phyloP scores from a whole-genome alignment of 768 basidiomycete species.

The Serendipita sp. region DNA sequence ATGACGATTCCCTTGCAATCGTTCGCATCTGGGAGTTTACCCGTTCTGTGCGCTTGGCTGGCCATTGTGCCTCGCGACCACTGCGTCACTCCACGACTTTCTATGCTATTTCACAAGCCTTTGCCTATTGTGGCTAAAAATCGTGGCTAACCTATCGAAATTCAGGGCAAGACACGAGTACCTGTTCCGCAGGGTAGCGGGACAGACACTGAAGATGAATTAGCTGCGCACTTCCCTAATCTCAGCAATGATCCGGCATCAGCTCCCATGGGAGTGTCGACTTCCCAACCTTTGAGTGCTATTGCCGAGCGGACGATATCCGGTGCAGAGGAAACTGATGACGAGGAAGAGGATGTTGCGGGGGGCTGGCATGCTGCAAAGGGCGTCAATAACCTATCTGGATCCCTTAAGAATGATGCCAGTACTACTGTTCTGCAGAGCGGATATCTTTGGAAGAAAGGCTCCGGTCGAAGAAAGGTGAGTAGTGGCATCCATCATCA shows the following conservation, averaged over 20 bases:
- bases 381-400: conserved; percentile 16
- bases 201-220: not conserved
- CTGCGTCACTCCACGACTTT: too few relatives aligned
- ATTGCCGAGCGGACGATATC: conserved; percentile 64
- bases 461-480: conserved; percentile 80
- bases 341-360: conserved; percentile 40
- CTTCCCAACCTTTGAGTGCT: conserved; percentile 38
- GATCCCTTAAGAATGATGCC: conserved; percentile 33
- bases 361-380: conserved; percentile 42
- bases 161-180: not conserved
- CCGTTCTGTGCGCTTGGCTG: too few relatives aligned
- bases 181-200: not conserved
- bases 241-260: not conserved
- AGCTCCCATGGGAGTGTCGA: conserved; percentile 9
- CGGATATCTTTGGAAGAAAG: conserved; percentile 96
- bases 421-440: conserved; percentile 53
- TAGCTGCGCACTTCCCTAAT: not conserved
- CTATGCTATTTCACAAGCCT: not conserved
- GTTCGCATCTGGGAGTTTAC: not conserved
- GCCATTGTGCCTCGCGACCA: too few relatives aligned
- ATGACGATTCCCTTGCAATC: not conserved
- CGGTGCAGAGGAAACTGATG: conserved; percentile 57
- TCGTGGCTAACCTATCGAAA: not conserved
- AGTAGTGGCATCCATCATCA: not conserved
- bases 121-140: not conserved